Evolutionary conservation across 164 flowering plant species (phyloP).

Genomic region (Dillenia turbinata): DNA sequence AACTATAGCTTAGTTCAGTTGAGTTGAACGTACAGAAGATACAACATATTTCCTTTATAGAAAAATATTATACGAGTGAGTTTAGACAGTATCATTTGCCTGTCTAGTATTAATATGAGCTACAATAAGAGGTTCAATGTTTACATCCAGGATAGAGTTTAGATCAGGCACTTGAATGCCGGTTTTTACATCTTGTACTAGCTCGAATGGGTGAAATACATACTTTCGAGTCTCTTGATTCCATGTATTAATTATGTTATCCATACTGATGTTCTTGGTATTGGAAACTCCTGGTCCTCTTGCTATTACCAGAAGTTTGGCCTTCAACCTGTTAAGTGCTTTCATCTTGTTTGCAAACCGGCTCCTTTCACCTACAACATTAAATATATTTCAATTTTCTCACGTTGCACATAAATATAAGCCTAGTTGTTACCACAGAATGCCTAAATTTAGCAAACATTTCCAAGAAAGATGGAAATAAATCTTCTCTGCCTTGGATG

Average conservation of each 20-base stretch:
- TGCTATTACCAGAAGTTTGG: slow-evolving; percentile 55
- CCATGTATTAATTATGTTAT: slow-evolving; percentile 28
- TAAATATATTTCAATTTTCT: background rate
- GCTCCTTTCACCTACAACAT: slow-evolving; percentile 73
- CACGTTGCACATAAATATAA: no score
- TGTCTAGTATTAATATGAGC: slow-evolving; percentile 67
- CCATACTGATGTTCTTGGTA: slow-evolving; percentile 36
- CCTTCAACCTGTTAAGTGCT: slow-evolving; percentile 77
- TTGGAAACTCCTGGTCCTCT: slow-evolving; percentile 45
- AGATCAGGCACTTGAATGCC: slow-evolving; percentile 58
- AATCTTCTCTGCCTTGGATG: no score
- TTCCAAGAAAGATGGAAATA: no score
- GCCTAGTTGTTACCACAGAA: no score
- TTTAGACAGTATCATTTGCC: slow-evolving; percentile 17
- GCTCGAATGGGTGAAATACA: slow-evolving; percentile 49
- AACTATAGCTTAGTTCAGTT: no score
- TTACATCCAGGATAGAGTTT: slow-evolving; percentile 69
- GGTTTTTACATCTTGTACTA: slow-evolving; percentile 76
- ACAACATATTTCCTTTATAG: no score
- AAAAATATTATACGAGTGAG: background rate
- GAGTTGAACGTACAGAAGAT: no score
- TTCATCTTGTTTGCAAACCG: slow-evolving; percentile 71
- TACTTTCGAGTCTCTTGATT: slow-evolving; percentile 57
- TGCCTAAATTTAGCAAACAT: no score
- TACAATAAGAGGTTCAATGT: slow-evolving; percentile 66